phyloP scores from a whole-genome alignment of 768 basidiomycete species.

The Porpolomopsis calyptriformis region DNA sequence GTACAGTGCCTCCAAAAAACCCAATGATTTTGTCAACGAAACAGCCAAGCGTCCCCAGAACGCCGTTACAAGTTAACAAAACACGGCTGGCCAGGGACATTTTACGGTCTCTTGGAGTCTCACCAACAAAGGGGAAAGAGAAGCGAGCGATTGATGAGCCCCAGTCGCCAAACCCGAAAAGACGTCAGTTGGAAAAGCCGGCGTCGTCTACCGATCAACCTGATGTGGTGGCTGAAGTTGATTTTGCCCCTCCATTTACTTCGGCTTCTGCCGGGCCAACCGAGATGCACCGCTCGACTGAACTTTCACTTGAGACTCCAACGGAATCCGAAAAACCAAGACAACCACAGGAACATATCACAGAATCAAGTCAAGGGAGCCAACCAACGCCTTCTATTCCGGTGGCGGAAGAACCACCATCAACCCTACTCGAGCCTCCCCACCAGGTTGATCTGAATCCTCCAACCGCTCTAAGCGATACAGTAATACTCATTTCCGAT shows the following conservation, averaged over 20 bases:
- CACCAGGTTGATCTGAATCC: no score
- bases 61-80: conserved; percentile 35
- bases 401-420: no score
- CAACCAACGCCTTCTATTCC: no score
- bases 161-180: neutral
- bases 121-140: conserved; percentile 1
- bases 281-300: no score
- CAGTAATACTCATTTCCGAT: no score
- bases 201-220: neutral
- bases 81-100: conserved; percentile 47
- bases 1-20: neutral
- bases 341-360: neutral
- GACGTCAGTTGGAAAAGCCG: neutral
- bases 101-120: conserved; percentile 37
- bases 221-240: neutral
- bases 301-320: neutral
- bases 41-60: neutral
- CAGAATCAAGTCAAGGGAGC: neutral
- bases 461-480: no score
- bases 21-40: neutral
- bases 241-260: no score
- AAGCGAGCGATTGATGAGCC: conserved; percentile 17
- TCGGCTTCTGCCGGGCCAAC: no score
- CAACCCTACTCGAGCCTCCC: no score
- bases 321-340: neutral